Percentiles rank a stretch among this genome's conserved stretches.
These are phyloP conservation scores for Pseudophaeomoniella oleicola DNA, from an alignment of 2,329 filamentous ascomycete species.

Conservation along the genomic window DNA sequence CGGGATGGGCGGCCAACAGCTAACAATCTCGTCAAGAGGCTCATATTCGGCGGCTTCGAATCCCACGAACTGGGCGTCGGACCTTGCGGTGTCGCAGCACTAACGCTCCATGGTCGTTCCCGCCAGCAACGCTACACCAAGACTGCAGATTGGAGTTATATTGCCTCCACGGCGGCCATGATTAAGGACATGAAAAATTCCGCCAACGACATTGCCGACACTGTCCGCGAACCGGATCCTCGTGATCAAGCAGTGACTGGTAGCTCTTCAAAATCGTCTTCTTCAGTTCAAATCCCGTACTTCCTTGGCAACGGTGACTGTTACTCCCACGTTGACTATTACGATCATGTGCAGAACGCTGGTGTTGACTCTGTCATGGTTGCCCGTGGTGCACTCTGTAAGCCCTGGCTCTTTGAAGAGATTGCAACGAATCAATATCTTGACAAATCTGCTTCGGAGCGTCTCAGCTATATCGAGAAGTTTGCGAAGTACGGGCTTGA, in stretches of 20 bases:
- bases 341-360: constrained; percentile 58
- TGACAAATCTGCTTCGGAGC: constrained; percentile 83
- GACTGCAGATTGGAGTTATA: constrained; percentile 89
- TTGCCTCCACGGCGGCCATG: constrained; percentile 73
- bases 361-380: constrained; percentile 93
- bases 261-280: constrained; percentile 4
- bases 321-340: constrained; percentile 84
- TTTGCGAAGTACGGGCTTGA: constrained; percentile 85
- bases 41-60: constrained; percentile 62
- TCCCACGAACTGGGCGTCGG: constrained; percentile 51
- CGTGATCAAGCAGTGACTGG: constrained; percentile 46
- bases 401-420: constrained; percentile 97
- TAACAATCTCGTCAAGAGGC: constrained; percentile 63
- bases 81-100: constrained; percentile 76
- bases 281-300: constrained; percentile 51
- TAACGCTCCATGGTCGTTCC: constrained; percentile 86
- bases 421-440: constrained; percentile 76
- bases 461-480: constrained; percentile 71
- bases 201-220: constrained; percentile 56
- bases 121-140: constrained; percentile 89
- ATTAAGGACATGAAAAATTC: constrained; percentile 66
- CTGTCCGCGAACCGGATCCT: constrained; percentile 59
- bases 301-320: constrained; percentile 96
- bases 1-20: constrained; percentile 67
- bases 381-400: constrained; percentile 87